Evolutionary conservation across 768 basidiomycete genomes (phyloP).

Genomic region (Wakefieldia striispora): DNA sequence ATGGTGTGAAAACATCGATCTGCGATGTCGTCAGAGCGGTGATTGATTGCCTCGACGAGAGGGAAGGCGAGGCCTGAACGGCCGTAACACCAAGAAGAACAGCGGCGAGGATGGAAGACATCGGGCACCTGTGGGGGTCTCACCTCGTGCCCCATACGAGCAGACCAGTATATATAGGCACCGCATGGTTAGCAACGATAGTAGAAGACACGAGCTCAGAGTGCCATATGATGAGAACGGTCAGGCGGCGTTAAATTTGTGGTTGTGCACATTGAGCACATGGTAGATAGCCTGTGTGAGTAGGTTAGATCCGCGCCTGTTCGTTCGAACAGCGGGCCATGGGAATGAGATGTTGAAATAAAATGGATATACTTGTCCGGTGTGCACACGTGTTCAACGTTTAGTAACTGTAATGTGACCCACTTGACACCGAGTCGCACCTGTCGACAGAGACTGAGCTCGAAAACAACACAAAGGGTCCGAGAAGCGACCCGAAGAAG

Average conservation of each 20-base stretch:
- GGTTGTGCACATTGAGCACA: neutral
- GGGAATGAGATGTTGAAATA: neutral
- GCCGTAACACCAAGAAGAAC: conserved; percentile 11
- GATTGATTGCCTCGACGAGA: conserved; percentile 37
- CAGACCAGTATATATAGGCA: neutral
- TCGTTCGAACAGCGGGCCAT: neutral
- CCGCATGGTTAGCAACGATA: conserved; percentile 8
- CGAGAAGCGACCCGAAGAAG: neutral
- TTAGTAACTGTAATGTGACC: no score
- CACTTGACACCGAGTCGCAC: no score
- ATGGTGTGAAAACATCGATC: conserved; percentile 45
- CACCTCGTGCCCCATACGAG: neutral
- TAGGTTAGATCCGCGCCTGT: neutral
- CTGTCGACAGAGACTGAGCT: no score
- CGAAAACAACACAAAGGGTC: neutral
- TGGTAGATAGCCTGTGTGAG: neutral
- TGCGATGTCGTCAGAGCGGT: conserved; percentile 39
- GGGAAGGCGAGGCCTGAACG: conserved; percentile 23
- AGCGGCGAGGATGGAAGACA: conserved; percentile 17
- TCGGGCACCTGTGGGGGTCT: neutral
- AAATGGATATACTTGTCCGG: neutral
- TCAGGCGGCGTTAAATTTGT: neutral
- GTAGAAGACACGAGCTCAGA: neutral
- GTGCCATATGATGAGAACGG: conserved; percentile 7
- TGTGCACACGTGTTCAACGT: no score